These are phyloP conservation scores for Piloderma croceum DNA, from an alignment of 768 basidiomycete genomes.

Conservation along the genomic window DNA sequence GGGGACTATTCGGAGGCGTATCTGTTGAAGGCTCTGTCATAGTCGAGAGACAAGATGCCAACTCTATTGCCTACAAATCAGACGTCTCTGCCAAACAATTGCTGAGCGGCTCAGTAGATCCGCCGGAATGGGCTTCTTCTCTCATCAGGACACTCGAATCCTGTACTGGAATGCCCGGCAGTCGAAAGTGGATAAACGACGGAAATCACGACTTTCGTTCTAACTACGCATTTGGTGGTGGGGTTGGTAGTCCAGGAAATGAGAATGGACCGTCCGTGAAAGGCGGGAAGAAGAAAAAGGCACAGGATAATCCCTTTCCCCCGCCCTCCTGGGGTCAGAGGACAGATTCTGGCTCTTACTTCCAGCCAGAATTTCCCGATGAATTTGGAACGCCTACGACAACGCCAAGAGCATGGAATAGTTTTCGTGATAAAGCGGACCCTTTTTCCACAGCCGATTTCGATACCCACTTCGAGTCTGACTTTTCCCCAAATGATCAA, in stretches of 20 bases:
- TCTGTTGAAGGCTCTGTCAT: constrained; percentile 88
- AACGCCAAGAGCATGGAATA: too few relatives aligned
- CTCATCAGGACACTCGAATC: constrained; percentile 71
- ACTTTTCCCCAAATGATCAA: constrained; percentile 31
- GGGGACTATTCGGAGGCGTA: constrained; percentile 90
- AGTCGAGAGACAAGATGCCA: constrained; percentile 91
- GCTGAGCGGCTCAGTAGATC: constrained; percentile 67
- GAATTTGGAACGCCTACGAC: constrained; percentile 5
- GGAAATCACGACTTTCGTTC: constrained; percentile 21
- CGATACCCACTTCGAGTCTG: constrained; percentile 39
- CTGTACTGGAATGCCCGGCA: constrained; percentile 66
- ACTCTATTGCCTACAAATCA: constrained; percentile 70
- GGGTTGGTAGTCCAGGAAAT: constrained; percentile 38
- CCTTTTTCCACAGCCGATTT: neutral
- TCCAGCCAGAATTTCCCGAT: constrained; percentile 27
- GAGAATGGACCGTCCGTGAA: constrained; percentile 23
- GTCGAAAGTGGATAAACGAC: constrained; percentile 62
- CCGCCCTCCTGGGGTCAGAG: constrained; percentile 56
- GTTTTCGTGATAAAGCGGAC: too few relatives aligned
- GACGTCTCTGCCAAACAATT: constrained; percentile 75
- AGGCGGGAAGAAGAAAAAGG: constrained; percentile 46
- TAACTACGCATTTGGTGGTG: constrained; percentile 51
- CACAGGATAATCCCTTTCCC: constrained; percentile 44
- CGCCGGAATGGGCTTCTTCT: constrained; percentile 73
- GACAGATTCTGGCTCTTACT: constrained; percentile 52